These are phyloP conservation scores for Gnaphalium uliginosum DNA, from an alignment of 129 eudicot species.

Conservation along the genomic window DNA sequence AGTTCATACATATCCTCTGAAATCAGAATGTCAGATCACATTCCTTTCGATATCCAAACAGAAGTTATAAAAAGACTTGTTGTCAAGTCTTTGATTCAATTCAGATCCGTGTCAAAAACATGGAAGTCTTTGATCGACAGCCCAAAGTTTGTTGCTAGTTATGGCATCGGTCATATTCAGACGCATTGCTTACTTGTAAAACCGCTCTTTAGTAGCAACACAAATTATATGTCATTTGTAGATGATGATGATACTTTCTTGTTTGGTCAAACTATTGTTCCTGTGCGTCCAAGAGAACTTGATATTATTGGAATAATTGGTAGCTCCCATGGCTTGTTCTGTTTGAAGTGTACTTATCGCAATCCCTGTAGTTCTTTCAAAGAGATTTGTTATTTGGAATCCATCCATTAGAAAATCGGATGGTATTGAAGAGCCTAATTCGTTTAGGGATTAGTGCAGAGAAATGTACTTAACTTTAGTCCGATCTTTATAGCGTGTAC, in stretches of 20 bases:
- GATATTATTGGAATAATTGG: background rate
- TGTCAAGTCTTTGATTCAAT: background rate
- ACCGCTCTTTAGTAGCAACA: no score
- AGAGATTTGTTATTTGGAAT: background rate
- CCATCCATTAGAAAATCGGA: background rate
- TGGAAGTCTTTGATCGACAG: slow-evolving; percentile 10
- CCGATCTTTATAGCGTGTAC: no score
- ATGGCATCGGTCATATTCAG: background rate
- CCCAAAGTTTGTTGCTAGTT: background rate
- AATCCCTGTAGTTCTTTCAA: background rate
- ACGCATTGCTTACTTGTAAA: no score
- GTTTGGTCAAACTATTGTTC: background rate
- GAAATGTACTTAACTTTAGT: no score
- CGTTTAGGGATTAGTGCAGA: no score
- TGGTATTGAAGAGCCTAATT: background rate
- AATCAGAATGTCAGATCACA: no score
- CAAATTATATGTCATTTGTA: background rate
- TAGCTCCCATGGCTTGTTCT: background rate
- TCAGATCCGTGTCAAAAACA: slow-evolving; percentile 1
- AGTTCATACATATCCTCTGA: no score
- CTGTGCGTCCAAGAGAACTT: background rate
- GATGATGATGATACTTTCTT: background rate
- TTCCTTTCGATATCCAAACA: background rate
- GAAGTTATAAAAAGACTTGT: background rate
- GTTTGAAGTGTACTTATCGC: background rate